Evolutionary conservation across 306 rosid species (phyloP).

Genomic region (Clitoria ternatea): DNA sequence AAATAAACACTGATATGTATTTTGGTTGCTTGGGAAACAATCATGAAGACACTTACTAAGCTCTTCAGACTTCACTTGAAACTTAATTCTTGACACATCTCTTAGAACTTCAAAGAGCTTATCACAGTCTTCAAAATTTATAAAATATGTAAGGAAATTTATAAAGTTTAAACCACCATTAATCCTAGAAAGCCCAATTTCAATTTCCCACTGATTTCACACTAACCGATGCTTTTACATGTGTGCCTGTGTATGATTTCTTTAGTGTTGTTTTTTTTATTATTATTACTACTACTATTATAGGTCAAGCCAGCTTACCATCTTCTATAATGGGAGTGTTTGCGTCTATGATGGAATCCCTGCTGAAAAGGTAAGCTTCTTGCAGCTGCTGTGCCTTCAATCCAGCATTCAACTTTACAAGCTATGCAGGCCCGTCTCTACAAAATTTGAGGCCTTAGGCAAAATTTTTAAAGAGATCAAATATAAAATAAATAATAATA

Average conservation of each 20-base stretch:
- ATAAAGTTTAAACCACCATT: neutral
- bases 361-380: constrained; percentile 53
- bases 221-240: neutral
- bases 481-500: too few relatives aligned
- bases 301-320: constrained; percentile 51
- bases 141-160: neutral
- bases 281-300: constrained; percentile 17
- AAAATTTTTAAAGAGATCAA: too few relatives aligned
- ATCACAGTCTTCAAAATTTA: neutral
- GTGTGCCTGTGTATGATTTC: neutral
- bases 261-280: neutral
- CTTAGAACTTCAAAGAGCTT: neutral
- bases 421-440: too few relatives aligned
- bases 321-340: constrained; percentile 55
- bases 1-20: neutral
- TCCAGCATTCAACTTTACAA: neutral
- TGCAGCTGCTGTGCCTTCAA: neutral
- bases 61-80: neutral
- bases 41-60: neutral
- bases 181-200: neutral
- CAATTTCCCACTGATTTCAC: neutral
- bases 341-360: constrained; percentile 58
- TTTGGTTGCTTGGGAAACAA: neutral
- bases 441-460: too few relatives aligned
- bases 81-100: neutral